These are phyloP conservation scores for Leccinellum luteum DNA, from an alignment of 768 basidiomycete species.

Conservation along the genomic window DNA sequence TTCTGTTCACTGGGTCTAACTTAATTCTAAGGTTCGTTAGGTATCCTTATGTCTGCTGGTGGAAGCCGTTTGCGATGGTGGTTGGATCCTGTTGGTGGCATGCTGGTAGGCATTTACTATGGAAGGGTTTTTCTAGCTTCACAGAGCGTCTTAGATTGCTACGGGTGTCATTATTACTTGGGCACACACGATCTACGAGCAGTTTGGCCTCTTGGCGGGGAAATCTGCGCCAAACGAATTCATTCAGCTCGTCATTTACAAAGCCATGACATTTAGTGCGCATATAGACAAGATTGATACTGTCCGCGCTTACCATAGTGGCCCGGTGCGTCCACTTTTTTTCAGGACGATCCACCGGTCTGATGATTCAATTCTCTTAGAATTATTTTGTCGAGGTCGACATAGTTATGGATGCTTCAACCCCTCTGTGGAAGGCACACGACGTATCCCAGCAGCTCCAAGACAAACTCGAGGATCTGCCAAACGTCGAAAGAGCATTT, in stretches of 20 bases:
- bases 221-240: slow-evolving; percentile 92
- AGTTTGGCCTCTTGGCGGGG: slow-evolving; percentile 88
- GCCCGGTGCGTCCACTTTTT: slow-evolving; percentile 49
- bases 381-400: slow-evolving; percentile 95
- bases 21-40: slow-evolving; percentile 33
- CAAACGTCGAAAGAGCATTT: slow-evolving; percentile 90
- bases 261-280: slow-evolving; percentile 79
- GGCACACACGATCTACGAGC: slow-evolving; percentile 68
- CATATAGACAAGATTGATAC: slow-evolving; percentile 88
- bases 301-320: slow-evolving; percentile 90
- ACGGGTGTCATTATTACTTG: slow-evolving; percentile 77
- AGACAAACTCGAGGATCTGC: slow-evolving; percentile 85
- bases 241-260: slow-evolving; percentile 88
- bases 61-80: slow-evolving; percentile 83
- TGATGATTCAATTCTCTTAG: slow-evolving; percentile 33
- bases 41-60: slow-evolving; percentile 79
- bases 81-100: slow-evolving; percentile 76
- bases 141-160: slow-evolving; percentile 52
- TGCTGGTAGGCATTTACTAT: slow-evolving; percentile 50
- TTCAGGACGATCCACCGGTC: neutral
- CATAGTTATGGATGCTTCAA: slow-evolving; percentile 86
- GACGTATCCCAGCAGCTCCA: slow-evolving; percentile 82
- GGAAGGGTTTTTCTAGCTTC: neutral
- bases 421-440: slow-evolving; percentile 87
- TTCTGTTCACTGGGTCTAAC: neutral